Evolutionary conservation across 2,329 filamentous ascomycete species (phyloP).

Genomic region (Juglanconis juglandina): DNA sequence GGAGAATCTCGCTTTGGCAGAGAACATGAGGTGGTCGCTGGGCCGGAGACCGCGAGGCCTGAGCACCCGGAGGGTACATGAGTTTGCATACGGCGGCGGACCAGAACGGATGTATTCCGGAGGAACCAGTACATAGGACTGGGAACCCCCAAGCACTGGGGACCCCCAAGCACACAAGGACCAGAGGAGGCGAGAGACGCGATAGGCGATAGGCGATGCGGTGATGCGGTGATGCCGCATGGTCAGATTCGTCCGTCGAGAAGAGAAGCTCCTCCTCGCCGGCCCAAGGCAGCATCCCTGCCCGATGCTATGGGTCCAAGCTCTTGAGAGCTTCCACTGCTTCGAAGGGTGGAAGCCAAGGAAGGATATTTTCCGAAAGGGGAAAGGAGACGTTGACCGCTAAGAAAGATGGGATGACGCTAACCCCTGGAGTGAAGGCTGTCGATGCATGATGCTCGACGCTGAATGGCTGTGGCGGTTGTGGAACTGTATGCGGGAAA

Average conservation of each 20-base stretch:
- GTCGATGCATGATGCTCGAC: not conserved
- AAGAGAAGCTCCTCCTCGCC: not conserved
- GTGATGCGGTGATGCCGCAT: not conserved
- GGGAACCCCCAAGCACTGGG: slow-evolving; percentile 4
- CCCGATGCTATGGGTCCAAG: not conserved
- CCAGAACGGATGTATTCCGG: slow-evolving; percentile 11
- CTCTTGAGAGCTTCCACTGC: not conserved
- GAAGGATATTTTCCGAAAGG: not conserved
- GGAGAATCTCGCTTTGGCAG: slow-evolving; percentile 2
- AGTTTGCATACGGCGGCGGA: not conserved
- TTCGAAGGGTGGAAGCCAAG: not conserved
- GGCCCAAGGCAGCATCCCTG: not conserved
- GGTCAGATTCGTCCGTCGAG: not conserved
- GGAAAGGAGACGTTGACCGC: slow-evolving; percentile 14
- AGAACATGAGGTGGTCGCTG: slow-evolving; percentile 9
- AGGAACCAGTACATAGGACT: slow-evolving; percentile 2
- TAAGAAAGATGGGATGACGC: slow-evolving; percentile 11
- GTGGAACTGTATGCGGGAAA: slow-evolving; percentile 14
- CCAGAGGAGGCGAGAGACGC: slow-evolving; percentile 3
- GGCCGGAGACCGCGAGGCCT: slow-evolving; percentile 14
- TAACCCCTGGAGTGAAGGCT: slow-evolving; percentile 3
- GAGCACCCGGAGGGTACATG: slow-evolving; percentile 5
- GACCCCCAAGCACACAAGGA: not conserved
- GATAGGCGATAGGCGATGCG: slow-evolving; percentile 13
- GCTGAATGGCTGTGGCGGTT: slow-evolving; percentile 9